These are phyloP conservation scores for Saturnispora mendoncae DNA, from an alignment of 805 yeast species.

Conservation along the genomic window DNA sequence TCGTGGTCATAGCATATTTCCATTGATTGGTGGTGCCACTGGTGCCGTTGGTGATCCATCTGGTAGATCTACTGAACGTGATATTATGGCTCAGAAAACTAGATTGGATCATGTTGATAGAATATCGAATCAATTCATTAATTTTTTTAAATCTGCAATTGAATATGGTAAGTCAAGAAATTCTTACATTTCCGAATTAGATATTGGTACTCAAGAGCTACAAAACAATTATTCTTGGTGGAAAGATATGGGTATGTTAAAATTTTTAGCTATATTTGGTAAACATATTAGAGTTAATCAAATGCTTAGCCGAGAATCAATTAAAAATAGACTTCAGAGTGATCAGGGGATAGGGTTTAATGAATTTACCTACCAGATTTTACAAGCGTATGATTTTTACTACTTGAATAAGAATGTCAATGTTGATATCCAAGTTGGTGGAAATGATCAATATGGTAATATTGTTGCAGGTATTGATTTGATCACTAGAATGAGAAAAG, in stretches of 20 bases:
- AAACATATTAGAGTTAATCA: constrained; percentile 69
- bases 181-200: constrained; percentile 13
- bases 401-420: constrained; percentile 52
- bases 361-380: constrained; percentile 85
- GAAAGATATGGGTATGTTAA: constrained; percentile 65
- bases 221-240: constrained; percentile 82
- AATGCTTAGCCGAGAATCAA: constrained; percentile 85
- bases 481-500: constrained; percentile 46
- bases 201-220: constrained; percentile 16
- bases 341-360: constrained; percentile 82
- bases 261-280: constrained; percentile 71
- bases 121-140: constrained; percentile 53
- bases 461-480: constrained; percentile 93
- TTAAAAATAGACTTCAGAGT: constrained; percentile 60
- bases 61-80: constrained; percentile 75
- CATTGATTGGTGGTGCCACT: constrained; percentile 90
- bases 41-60: constrained; percentile 96
- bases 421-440: constrained; percentile 81
- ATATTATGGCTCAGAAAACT: constrained; percentile 41
- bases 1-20: constrained; percentile 78
- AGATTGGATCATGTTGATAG: constrained; percentile 47
- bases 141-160: constrained; percentile 54
- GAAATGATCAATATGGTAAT: constrained; percentile 98
- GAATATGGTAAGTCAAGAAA: constrained; percentile 50
- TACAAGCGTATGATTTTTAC: constrained; percentile 92